Evolutionary conservation across 495 filamentous ascomycete species (phyloP), one percentile per base, ranked within the genome.

Genomic region (Parathielavia hyrcaniae): DNA sequence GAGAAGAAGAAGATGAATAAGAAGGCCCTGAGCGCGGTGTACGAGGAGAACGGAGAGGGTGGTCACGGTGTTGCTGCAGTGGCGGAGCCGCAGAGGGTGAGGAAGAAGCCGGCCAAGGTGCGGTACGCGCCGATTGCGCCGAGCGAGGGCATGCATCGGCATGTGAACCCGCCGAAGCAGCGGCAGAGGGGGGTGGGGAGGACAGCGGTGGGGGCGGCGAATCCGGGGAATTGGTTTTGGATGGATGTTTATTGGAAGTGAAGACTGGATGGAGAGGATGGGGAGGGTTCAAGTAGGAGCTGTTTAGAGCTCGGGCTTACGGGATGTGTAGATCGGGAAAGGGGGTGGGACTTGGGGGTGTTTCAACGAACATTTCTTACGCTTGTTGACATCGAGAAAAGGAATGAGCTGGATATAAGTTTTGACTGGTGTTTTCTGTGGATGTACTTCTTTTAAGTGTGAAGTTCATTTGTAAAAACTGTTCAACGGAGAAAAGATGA

Each of bases 211-310:
- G 52, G 52, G 38, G 57, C 57, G 44, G 50, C 19, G 34, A 60
- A 60, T 17, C 58, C 58, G 11, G 52, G 45, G 13, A 61, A 61
- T 40, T 61, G 59, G 59, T 52, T 56, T 23, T 61, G 59, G 59
- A 52, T 57, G 53, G 59, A 61, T 61, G 59, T 61, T 16, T 61
- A 61, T 34, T 61, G 59, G 58, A 60, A 60, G 47, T 61, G 26
- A 43, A 19, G 26, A n/a, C n/a, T n/a, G n/a, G n/a, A n/a, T 19
- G 16, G 30, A 8, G 4, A 4, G 17, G 22, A 20, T 16, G 22
- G 19, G 11, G 14, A 23, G 44, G 11, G 20, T 3, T 14, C 13
- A 14, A 1, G 35, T 1, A 38, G 4, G 26, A 6, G 26, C 6
- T 2, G 6, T 6, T 30, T 6, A 30, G 3, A 3, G 26, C 26